Evolutionary conservation across 2,329 filamentous ascomycete species (phyloP).

Genomic region (Penicillium hordei): DNA sequence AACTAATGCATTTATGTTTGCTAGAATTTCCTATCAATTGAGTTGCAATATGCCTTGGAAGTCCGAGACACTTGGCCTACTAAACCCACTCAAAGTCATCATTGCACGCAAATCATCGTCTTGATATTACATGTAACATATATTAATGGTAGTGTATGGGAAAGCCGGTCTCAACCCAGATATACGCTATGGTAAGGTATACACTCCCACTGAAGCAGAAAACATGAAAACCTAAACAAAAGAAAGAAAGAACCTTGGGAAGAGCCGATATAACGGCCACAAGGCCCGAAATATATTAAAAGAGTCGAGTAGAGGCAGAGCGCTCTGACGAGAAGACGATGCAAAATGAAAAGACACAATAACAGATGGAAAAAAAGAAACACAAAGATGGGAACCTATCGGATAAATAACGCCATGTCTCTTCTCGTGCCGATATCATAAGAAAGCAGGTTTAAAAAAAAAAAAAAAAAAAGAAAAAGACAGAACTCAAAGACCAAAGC

Average conservation of each 20-base stretch:
- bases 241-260: neutral
- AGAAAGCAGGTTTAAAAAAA: neutral
- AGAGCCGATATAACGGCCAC: constrained; percentile 7
- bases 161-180: neutral
- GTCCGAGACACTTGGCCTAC: neutral
- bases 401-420: constrained; percentile 11
- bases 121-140: neutral
- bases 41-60: neutral
- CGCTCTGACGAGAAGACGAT: constrained; percentile 9
- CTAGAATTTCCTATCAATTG: neutral
- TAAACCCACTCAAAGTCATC: neutral
- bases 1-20: neutral
- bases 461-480: constrained; percentile 2
- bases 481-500: constrained; percentile 3
- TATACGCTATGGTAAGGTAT: neutral
- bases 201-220: neutral
- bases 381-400: constrained; percentile 7
- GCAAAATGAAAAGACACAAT: constrained; percentile 2
- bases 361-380: constrained; percentile 1
- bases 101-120: neutral
- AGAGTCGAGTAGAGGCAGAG: constrained; percentile 1
- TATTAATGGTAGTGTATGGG: neutral
- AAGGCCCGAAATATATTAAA: constrained; percentile 14
- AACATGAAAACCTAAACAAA: neutral
- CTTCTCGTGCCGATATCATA: constrained; percentile 23